These are phyloP conservation scores for Kodamaea restingae DNA, from an alignment of 805 yeast species.

Conservation along the genomic window DNA sequence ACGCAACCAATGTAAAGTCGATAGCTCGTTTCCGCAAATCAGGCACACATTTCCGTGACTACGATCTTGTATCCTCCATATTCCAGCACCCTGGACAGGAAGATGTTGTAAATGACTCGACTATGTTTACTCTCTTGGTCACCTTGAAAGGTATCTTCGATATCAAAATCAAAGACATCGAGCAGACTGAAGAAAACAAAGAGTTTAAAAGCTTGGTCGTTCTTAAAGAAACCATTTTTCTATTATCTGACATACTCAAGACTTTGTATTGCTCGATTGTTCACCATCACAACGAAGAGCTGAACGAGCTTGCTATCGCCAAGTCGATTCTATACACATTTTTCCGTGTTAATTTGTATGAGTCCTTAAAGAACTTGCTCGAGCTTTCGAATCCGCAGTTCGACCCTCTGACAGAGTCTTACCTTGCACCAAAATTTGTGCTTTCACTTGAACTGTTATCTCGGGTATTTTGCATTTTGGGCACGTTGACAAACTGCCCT, in stretches of 20 bases:
- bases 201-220: constrained; percentile 14
- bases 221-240: constrained; percentile 24
- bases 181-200: constrained; percentile 8
- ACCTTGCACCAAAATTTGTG: constrained; percentile 17
- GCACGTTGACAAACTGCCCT: constrained; percentile 25
- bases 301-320: constrained; percentile 16
- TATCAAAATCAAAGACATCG: constrained; percentile 13
- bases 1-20: constrained; percentile 7
- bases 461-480: constrained; percentile 22
- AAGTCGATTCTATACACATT: constrained; percentile 23
- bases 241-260: constrained; percentile 24
- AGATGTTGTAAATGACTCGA: constrained; percentile 13
- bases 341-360: constrained; percentile 21
- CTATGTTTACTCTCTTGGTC: constrained; percentile 15
- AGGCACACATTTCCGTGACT: constrained; percentile 3
- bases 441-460: constrained; percentile 26
- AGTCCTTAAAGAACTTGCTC: constrained; percentile 17
- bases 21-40: constrained; percentile 5
- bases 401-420: constrained; percentile 7
- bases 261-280: constrained; percentile 16
- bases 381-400: constrained; percentile 11
- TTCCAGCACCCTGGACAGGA: constrained; percentile 17
- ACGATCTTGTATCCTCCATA: constrained; percentile 15
- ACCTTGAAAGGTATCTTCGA: constrained; percentile 17
- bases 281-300: constrained; percentile 11